Conservation (phyloP, 495 filamentous ascomycete genomes). For the Aspergillus asperescens region DNA sequence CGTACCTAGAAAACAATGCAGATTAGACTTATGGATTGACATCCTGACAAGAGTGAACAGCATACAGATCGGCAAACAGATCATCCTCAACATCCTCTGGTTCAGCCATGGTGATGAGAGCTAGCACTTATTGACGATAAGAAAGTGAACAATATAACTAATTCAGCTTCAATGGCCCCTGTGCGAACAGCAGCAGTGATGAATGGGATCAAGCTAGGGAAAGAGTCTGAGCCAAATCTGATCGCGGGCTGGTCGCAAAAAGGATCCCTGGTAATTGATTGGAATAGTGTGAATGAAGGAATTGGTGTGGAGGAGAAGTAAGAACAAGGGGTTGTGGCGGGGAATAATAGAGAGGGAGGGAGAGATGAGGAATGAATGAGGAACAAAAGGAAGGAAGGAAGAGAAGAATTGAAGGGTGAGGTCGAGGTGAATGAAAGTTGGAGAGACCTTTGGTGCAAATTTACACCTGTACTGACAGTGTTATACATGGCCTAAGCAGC, state of each 20-base stretch:
- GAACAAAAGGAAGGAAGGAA: constrained; percentile 21
- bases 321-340: neutral
- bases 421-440: constrained; percentile 7
- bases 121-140: neutral
- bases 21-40: neutral
- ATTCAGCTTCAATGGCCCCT: neutral
- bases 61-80: constrained; percentile 97
- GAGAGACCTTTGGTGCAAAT: constrained; percentile 3
- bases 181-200: neutral
- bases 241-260: neutral
- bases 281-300: neutral
- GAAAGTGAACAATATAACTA: neutral
- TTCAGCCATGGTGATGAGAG: constrained; percentile 61
- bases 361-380: neutral
- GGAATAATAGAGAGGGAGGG: neutral
- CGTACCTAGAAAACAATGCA: constrained; percentile 58
- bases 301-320: neutral
- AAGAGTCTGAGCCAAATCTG: neutral
- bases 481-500: neutral
- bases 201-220: neutral
- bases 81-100: constrained; percentile 91
- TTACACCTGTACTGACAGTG: neutral
- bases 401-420: constrained; percentile 2
- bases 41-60: neutral
- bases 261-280: neutral